Evolutionary conservation across 495 filamentous ascomycete genomes (phyloP).

Genomic region (Daldinia childiae): DNA sequence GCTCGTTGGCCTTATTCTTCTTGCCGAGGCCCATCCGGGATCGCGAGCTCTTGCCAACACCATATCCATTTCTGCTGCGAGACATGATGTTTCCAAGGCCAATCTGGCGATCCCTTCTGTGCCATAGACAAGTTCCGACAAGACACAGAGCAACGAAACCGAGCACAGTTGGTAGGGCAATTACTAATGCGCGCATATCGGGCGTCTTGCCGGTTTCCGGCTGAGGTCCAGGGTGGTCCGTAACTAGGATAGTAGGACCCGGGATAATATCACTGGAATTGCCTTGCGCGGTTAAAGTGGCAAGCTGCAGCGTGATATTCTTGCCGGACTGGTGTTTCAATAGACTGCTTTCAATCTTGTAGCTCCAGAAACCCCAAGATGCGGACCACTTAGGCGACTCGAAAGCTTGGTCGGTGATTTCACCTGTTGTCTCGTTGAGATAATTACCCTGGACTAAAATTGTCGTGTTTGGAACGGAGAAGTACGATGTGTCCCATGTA

Average conservation of each 20-base stretch:
- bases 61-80: conserved; percentile 48
- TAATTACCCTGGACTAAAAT: conserved; percentile 51
- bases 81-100: conserved; percentile 54
- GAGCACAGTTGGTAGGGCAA: conserved; percentile 54
- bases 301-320: conserved; percentile 56
- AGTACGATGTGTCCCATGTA: conserved; percentile 57
- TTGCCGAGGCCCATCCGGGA: conserved; percentile 42
- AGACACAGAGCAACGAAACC: conserved; percentile 49
- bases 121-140: conserved; percentile 50
- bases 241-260: conserved; percentile 49
- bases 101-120: conserved; percentile 50
- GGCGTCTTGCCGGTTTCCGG: conserved; percentile 35
- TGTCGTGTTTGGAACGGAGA: conserved; percentile 48
- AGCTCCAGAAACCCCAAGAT: conserved; percentile 55
- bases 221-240: conserved; percentile 32
- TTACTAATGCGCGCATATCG: conserved; percentile 45
- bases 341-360: conserved; percentile 43
- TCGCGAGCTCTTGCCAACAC: conserved; percentile 46
- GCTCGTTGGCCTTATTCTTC: conserved; percentile 43
- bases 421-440: conserved; percentile 45
- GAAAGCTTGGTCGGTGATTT: conserved; percentile 49
- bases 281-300: conserved; percentile 36
- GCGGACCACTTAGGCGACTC: conserved; percentile 45
- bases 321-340: conserved; percentile 43
- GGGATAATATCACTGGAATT: conserved; percentile 28